Percentiles rank a stretch among this genome's conserved stretches.
Conservation (phyloP, 257 asterid species). For the Solanum raphanifolium region DNA sequence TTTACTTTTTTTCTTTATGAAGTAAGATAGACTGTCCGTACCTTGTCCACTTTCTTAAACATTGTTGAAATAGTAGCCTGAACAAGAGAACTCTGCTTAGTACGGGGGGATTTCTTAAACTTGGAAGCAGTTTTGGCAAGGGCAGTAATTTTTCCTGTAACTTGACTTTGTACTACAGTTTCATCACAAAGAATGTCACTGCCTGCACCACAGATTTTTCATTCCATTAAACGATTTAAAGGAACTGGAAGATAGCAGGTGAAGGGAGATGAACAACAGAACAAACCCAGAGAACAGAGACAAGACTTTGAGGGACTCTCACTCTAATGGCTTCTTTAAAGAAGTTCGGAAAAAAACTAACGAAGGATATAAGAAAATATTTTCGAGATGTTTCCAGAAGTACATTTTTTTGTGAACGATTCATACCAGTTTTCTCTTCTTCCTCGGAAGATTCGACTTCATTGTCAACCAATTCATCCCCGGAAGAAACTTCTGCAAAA, state of each 20-base stretch:
- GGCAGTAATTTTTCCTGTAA: constrained; percentile 20
- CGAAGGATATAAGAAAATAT: background rate
- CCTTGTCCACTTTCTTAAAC: constrained; percentile 81
- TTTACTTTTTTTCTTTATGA: constrained; percentile 29
- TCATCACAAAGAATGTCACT: constrained; percentile 29
- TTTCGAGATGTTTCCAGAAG: constrained; percentile 23
- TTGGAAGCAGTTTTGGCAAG: constrained; percentile 19
- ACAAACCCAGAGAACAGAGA: background rate
- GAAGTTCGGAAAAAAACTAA: background rate
- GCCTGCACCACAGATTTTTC: constrained; percentile 20
- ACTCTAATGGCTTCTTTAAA: background rate
- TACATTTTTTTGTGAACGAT: constrained; percentile 5
- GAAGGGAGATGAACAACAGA: constrained; percentile 6
- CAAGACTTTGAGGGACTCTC: background rate
- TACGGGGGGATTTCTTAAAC: constrained; percentile 27
- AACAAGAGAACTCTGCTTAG: constrained; percentile 40
- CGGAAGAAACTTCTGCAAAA: constrained; percentile 61
- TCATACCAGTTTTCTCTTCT: constrained; percentile 26
- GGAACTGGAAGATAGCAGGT: constrained; percentile 21
- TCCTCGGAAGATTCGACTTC: constrained; percentile 36
- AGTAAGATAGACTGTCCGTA: constrained; percentile 12
- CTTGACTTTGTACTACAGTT: constrained; percentile 19
- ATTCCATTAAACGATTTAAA: constrained; percentile 32
- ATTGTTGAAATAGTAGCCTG: constrained; percentile 69
- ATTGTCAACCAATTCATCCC: constrained; percentile 36